Evolutionary conservation across 2,329 filamentous ascomycete species (phyloP).

Genomic region (Calonectria fujianensis): DNA sequence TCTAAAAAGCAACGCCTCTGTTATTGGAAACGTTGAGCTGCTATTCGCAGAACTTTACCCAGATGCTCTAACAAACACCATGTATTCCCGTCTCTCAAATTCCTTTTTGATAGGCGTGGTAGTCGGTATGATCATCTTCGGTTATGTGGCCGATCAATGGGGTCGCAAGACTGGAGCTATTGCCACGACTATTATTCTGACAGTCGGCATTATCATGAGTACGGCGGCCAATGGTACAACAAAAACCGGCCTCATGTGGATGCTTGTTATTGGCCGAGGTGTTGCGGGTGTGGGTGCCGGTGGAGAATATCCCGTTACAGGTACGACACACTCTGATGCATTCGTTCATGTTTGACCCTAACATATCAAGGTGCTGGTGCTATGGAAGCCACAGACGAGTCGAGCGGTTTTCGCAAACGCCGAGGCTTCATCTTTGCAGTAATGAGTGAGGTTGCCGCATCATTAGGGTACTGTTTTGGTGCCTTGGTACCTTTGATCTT

Average conservation of each 20-base stretch:
- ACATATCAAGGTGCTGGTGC: conserved; percentile 62
- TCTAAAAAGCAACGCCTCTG: conserved; percentile 62
- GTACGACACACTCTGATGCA: background rate
- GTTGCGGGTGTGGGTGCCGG: conserved; percentile 66
- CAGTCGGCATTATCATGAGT: conserved; percentile 68
- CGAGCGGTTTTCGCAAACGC: conserved; percentile 63
- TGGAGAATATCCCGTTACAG: conserved; percentile 71
- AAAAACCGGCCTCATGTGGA: conserved; percentile 68
- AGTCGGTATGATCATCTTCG: conserved; percentile 73
- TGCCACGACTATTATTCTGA: conserved; percentile 66
- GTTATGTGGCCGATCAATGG: conserved; percentile 68
- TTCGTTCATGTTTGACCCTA: background rate
- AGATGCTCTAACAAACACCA: conserved; percentile 62
- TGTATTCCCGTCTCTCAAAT: conserved; percentile 72
- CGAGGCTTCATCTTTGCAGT: conserved; percentile 75
- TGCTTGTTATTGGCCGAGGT: conserved; percentile 66
- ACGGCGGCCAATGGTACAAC: conserved; percentile 65
- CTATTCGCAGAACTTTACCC: conserved; percentile 65
- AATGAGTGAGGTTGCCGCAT: conserved; percentile 69
- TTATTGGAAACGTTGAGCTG: conserved; percentile 67
- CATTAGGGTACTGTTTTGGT: conserved; percentile 70
- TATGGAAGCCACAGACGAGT: conserved; percentile 72
- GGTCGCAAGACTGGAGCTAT: conserved; percentile 69
- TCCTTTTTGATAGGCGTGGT: conserved; percentile 74
- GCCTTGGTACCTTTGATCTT: conserved; percentile 70